These are phyloP conservation scores for Lactarius quietus DNA, from an alignment of 768 basidiomycete species.

Conservation along the genomic window DNA sequence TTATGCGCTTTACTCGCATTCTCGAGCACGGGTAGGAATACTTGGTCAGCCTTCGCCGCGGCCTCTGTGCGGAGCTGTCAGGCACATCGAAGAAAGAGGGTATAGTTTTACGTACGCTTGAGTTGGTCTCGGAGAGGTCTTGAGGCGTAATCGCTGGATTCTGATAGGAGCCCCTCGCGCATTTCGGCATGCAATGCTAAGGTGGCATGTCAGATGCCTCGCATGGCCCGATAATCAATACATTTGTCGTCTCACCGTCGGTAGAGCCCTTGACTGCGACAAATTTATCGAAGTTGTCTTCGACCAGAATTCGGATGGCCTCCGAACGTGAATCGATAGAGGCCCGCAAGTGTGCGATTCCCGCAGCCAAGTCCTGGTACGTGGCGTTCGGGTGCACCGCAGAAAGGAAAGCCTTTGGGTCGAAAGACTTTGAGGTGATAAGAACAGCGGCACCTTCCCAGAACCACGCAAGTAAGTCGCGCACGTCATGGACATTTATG, in stretches of 20 bases:
- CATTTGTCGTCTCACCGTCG: conserved; percentile 57
- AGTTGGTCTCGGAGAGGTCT: conserved; percentile 78
- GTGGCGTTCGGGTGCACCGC: conserved; percentile 92
- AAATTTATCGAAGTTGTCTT: conserved; percentile 97
- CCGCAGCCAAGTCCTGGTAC: conserved; percentile 83
- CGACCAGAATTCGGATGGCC: conserved; percentile 91
- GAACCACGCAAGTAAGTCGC: conserved; percentile 15
- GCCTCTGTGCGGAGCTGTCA: conserved; percentile 51
- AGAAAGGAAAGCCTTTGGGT: conserved; percentile 91
- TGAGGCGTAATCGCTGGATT: conserved; percentile 77
- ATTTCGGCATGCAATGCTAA: conserved; percentile 88
- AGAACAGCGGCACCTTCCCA: conserved; percentile 70
- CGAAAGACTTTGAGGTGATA: conserved; percentile 91
- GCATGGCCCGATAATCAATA: not conserved
- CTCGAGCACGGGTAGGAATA: conserved; percentile 94
- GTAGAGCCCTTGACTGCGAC: conserved; percentile 96
- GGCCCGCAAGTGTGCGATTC: conserved; percentile 66
- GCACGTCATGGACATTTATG: not conserved
- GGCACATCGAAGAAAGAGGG: conserved; percentile 1
- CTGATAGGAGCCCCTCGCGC: conserved; percentile 80
- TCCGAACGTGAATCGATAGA: conserved; percentile 90
- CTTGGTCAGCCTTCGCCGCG: conserved; percentile 90
- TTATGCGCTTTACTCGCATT: conserved; percentile 94
- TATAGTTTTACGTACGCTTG: conserved; percentile 55
- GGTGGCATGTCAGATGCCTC: not conserved